These are phyloP conservation scores for Leptographium wingfieldii DNA, from an alignment of 2,329 filamentous ascomycete genomes.

Conservation along the genomic window DNA sequence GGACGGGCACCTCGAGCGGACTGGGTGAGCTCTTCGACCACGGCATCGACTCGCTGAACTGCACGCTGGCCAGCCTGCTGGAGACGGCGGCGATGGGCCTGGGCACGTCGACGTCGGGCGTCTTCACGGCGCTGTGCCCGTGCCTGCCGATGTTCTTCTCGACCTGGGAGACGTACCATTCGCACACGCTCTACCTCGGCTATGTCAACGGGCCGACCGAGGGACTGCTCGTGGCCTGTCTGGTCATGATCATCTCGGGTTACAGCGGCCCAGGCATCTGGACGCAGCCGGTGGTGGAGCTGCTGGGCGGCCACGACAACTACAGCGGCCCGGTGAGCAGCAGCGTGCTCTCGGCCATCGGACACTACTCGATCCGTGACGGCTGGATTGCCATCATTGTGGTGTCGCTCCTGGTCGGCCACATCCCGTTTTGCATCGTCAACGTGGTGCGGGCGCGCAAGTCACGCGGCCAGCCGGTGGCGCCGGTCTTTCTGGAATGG, in stretches of 20 bases:
- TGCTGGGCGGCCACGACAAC: slow-evolving; percentile 42
- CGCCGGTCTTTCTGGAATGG: slow-evolving; percentile 87
- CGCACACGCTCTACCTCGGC: slow-evolving; percentile 89
- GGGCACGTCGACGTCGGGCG: slow-evolving; percentile 69
- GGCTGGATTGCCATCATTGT: slow-evolving; percentile 70
- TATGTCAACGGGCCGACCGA: slow-evolving; percentile 97
- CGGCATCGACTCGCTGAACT: slow-evolving; percentile 96
- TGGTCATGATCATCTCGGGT: slow-evolving; percentile 76
- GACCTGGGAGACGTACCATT: slow-evolving; percentile 99
- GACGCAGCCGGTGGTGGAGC: slow-evolving; percentile 58
- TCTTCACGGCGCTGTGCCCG: slow-evolving; percentile 83
- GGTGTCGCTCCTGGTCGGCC: slow-evolving; percentile 51
- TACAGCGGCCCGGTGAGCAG: slow-evolving; percentile 21
- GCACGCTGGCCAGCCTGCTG: slow-evolving; percentile 80
- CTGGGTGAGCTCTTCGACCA: slow-evolving; percentile 97
- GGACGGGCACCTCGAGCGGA: slow-evolving; percentile 88
- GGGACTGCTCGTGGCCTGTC: slow-evolving; percentile 77
- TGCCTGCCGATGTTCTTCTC: slow-evolving; percentile 98
- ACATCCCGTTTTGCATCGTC: slow-evolving; percentile 79
- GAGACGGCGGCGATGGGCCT: slow-evolving; percentile 90
- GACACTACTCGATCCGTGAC: slow-evolving; percentile 66
- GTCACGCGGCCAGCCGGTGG: slow-evolving; percentile 57
- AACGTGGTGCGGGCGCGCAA: slow-evolving; percentile 73
- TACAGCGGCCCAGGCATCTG: slow-evolving; percentile 82
- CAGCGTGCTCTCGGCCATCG: slow-evolving; percentile 47